A percentile compares a stretch with the other conserved stretches of the same genome.
phyloP scores from a whole-genome alignment of 2,329 filamentous ascomycete genomes.

The Tolypocladium guangdongense region DNA sequence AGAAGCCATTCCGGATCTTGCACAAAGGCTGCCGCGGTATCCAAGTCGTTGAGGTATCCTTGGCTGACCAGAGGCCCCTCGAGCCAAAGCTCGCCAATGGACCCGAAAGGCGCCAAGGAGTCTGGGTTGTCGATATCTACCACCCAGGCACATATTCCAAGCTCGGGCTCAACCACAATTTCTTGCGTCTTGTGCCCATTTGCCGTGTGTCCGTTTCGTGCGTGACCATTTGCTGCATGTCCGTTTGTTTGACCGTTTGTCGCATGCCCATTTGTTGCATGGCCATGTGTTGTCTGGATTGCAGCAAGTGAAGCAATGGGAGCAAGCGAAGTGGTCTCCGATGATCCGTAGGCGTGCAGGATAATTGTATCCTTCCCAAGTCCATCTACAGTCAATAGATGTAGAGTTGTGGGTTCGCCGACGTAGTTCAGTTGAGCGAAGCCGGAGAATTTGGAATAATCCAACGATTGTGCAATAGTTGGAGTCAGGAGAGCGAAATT shows the following conservation, averaged over 20 bases:
- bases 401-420: background rate
- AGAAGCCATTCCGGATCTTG: constrained; percentile 4
- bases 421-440: background rate
- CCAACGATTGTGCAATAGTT: background rate
- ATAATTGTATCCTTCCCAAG: background rate
- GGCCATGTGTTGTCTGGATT: background rate
- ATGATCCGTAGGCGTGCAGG: background rate
- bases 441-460: background rate
- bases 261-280: background rate
- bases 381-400: background rate
- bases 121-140: constrained; percentile 6
- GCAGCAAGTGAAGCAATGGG: background rate
- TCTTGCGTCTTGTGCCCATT: background rate
- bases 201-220: background rate
- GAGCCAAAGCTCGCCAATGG: constrained; percentile 10
- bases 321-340: background rate
- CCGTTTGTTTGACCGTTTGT: background rate
- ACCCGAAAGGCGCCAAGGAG: constrained; percentile 6
- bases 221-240: background rate
- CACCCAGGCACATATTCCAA: constrained; percentile 7
- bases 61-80: constrained; percentile 10
- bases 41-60: constrained; percentile 7
- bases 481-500: background rate
- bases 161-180: background rate
- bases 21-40: constrained; percentile 13